These are phyloP conservation scores for Botryotinia globosa DNA, from an alignment of 2,329 filamentous ascomycete genomes.

Conservation along the genomic window DNA sequence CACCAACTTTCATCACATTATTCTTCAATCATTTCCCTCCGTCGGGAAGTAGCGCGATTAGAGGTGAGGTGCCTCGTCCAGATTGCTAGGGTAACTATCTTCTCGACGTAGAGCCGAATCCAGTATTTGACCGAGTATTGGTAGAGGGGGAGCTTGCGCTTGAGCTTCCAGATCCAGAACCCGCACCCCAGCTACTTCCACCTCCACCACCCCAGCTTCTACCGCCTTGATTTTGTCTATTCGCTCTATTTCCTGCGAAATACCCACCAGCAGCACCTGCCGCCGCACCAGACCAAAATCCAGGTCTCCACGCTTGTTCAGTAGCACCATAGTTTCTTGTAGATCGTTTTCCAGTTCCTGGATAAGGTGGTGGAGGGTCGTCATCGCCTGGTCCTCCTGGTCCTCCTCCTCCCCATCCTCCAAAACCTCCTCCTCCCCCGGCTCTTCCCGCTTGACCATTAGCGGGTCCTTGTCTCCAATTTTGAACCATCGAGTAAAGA, in stretches of 20 bases:
- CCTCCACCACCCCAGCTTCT: conserved; percentile 30
- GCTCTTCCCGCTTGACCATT: conserved; percentile 38
- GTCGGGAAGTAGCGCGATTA: background rate
- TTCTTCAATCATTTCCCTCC: too few relatives aligned
- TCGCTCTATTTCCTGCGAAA: conserved; percentile 64
- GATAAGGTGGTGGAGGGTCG: conserved; percentile 38
- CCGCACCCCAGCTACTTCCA: conserved; percentile 22
- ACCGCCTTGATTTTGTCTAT: conserved; percentile 34
- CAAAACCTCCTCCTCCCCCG: conserved; percentile 42
- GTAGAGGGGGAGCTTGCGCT: conserved; percentile 36
- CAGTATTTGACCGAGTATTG: conserved; percentile 61
- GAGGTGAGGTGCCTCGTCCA: background rate
- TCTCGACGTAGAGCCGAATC: conserved; percentile 67
- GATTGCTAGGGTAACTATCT: conserved; percentile 42
- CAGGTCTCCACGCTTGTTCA: conserved; percentile 61
- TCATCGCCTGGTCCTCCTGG: conserved; percentile 29
- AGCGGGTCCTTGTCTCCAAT: conserved; percentile 25
- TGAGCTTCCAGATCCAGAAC: conserved; percentile 29
- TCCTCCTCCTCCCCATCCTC: conserved; percentile 43
- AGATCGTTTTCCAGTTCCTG: conserved; percentile 28
- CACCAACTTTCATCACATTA: background rate
- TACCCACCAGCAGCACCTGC: conserved; percentile 69
- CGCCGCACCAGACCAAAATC: conserved; percentile 65
- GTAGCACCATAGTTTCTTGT: conserved; percentile 28
- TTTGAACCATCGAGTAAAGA: conserved; percentile 51